Evolutionary conservation across 306 rosid species (phyloP).

Genomic region (Sphenostylis stenocarpa): DNA sequence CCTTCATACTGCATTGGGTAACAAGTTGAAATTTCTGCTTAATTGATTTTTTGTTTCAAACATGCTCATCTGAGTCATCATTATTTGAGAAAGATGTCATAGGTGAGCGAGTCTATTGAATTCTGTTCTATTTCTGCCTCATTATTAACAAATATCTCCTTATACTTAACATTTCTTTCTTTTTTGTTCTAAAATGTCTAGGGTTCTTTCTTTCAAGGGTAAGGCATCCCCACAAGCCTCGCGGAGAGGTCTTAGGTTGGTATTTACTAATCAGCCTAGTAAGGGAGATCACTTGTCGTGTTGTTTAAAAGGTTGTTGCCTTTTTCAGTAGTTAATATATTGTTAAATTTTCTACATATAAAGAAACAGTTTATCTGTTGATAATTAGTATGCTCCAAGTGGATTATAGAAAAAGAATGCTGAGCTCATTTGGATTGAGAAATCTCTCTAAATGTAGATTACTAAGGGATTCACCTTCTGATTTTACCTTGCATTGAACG

Average conservation of each 20-base stretch:
- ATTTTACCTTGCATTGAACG: constrained; percentile 16
- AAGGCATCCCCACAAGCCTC: constrained; percentile 20
- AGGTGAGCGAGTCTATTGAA: background rate
- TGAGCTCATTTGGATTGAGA: background rate
- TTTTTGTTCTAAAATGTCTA: background rate
- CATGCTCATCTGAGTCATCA: background rate
- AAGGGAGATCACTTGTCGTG: background rate
- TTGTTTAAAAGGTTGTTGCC: constrained; percentile 20
- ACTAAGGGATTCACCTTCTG: constrained; percentile 15
- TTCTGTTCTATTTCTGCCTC: constrained; percentile 11
- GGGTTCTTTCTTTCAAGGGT: background rate
- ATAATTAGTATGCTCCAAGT: constrained; percentile 9
- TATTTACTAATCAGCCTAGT: background rate
- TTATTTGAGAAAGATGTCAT: background rate
- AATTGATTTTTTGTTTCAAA: constrained; percentile 3
- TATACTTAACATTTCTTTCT: background rate
- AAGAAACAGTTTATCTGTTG: background rate
- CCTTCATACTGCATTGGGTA: constrained; percentile 13
- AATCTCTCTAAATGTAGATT: constrained; percentile 20
- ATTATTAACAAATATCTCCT: background rate
- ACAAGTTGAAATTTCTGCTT: background rate
- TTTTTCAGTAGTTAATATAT: background rate
- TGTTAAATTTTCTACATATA: background rate
- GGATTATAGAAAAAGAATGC: background rate
- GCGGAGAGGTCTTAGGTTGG: background rate